Base-by-base conservation (phyloP, 2,329 filamentous ascomycete genomes). In the Xylariaceae sp. region DNA sequence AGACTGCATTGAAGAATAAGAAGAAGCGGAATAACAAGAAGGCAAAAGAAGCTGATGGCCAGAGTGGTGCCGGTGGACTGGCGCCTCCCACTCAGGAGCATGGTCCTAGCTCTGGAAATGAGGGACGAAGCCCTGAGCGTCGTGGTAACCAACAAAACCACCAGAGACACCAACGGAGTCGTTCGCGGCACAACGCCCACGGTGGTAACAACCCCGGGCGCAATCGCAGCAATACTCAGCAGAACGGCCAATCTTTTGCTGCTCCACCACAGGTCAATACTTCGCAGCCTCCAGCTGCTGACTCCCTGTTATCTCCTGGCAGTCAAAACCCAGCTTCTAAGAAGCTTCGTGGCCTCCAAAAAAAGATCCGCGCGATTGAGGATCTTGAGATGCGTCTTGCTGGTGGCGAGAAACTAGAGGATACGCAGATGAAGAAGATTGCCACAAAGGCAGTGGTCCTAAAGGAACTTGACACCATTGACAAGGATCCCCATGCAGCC, bases 371-470 rank as follows among this genome's bases (percentile, higher is more conserved):
- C 17, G 95, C 95, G 9, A 99, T 99, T 71, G 95, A 99, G 72
- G 95, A 99, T 73, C 79, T 99, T 60, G 96, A 98, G 81, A 97
- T 98, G 93, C 87, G 95, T 54, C 87, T 93, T 65, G 95, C 94
- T 2, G 88, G 89, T 29, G 94, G 94, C 4, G 95, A 99, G 82
- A 98, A 97, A 82, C 79, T 99, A 59, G 95, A 99, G 78, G 94
- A 97, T 71, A 99, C 95, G 28, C 95, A 99, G 79, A 87, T 99
- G 76, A 96, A 96, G 83, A 99, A 99, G 84, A 99, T 99, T 68
- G 85, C 86, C 53, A 98, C 92, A 19, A 96, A 98, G 79, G 80
- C 87, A 45, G 77, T 84, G 14, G 94, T 99, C 56, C 82, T 93
- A 61, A 91, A 89, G 76, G 95, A 99, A 78, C 79, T 99, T 58